These are phyloP conservation scores for Fusarium goolgardi DNA, from an alignment of 2,329 filamentous ascomycete species.

Conservation along the genomic window DNA sequence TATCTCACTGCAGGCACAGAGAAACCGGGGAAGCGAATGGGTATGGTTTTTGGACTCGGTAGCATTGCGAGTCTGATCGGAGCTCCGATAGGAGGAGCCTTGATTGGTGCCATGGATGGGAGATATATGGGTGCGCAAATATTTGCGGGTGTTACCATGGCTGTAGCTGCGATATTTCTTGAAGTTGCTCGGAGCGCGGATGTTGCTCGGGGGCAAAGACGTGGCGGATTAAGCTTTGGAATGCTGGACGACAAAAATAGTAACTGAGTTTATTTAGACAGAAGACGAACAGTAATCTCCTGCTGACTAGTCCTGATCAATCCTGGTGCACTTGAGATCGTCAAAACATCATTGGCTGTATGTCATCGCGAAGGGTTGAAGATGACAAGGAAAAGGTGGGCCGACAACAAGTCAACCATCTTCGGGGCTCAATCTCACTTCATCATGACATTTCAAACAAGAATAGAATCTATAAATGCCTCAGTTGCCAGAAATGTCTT, in stretches of 20 bases:
- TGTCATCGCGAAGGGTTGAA: constrained; percentile 2
- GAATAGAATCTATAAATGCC: accelerated
- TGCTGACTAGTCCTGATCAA: background rate
- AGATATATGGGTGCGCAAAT: background rate
- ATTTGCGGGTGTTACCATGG: background rate
- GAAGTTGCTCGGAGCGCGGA: background rate
- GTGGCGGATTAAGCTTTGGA: background rate
- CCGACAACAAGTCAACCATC: background rate
- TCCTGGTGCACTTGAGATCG: accelerated
- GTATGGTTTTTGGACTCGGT: background rate
- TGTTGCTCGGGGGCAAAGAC: accelerated
- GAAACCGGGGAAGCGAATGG: background rate
- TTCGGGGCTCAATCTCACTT: background rate
- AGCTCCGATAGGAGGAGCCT: background rate
- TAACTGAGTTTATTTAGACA: no score
- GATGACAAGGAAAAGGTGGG: constrained; percentile 30
- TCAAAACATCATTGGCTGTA: background rate
- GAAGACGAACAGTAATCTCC: no score
- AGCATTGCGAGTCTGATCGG: background rate
- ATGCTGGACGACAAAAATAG: background rate
- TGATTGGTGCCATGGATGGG: background rate
- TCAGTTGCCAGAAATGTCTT: accelerated
- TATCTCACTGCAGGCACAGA: background rate
- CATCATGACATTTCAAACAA: background rate
- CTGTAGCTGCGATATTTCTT: background rate